phyloP scores from a whole-genome alignment of 2,329 filamentous ascomycete species.

The Nemania sp. region DNA sequence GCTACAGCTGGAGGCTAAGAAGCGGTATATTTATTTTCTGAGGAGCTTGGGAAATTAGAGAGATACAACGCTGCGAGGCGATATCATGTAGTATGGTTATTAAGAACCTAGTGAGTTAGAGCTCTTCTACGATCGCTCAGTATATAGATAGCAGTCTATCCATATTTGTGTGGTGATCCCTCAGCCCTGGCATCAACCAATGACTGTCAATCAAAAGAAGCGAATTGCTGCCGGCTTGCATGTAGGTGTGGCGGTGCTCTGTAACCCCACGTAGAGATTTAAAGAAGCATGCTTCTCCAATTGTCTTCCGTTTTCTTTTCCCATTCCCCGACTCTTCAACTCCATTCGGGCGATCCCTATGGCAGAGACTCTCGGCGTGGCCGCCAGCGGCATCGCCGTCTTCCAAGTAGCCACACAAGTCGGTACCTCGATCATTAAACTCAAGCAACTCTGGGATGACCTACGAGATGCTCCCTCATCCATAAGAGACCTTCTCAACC shows the following conservation, averaged over 20 bases:
- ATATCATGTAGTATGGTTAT: not conserved
- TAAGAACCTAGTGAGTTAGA: not conserved
- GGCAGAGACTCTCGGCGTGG: constrained; percentile 46
- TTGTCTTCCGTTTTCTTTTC: not conserved
- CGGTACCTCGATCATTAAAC: constrained; percentile 42
- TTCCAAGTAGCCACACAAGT: constrained; percentile 42
- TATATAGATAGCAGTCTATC: no score
- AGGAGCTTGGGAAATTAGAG: not conserved
- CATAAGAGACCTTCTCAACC: constrained; percentile 44
- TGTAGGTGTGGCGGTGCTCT: constrained; percentile 21
- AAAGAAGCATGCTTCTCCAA: not conserved
- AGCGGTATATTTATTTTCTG: not conserved
- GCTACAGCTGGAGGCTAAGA: not conserved
- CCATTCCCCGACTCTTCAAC: not conserved
- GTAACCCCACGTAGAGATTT: not conserved
- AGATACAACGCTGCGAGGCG: not conserved
- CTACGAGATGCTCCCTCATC: constrained; percentile 45
- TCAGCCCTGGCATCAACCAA: no score
- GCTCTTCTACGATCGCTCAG: not conserved
- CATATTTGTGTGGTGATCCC: no score
- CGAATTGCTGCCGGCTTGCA: constrained; percentile 13
- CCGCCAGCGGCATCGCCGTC: constrained; percentile 46
- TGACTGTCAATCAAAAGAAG: no score
- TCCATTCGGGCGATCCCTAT: constrained; percentile 24
- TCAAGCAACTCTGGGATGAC: constrained; percentile 46